Base-by-base conservation (phyloP, 495 filamentous ascomycete species). In the Glonium stellatum region DNA sequence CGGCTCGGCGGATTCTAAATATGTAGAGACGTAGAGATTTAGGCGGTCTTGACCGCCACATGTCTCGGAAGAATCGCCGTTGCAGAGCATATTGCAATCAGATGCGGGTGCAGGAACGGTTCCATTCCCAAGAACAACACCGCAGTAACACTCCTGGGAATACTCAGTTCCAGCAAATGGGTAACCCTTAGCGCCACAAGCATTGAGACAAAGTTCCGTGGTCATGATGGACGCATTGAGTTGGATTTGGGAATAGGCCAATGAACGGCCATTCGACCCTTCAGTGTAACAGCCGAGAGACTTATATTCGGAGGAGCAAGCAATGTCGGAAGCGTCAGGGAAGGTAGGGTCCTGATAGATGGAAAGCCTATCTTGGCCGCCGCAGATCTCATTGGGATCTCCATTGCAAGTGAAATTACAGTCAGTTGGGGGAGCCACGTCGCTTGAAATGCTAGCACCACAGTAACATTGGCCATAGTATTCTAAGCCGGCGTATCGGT, bases 211-310 rank as follows among this genome's bases (percentile, higher is more conserved):
- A 41, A 60, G 66, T 58, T 78, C 69, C 1, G 71, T 76, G 23
- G 78, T 78, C 67, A 81, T 36, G 31, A 61, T 68, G 4, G 67
- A 37, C 4, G 59, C 39, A 57, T 67, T 62, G 35, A 82, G 55
- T 47, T 71, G 63, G 47, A 25, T 59, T 36, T 64, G 61, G 2
- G 61, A 64, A 66, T 77, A 80, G 1, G 72, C 72, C 25, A 85
- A 70, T 0, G 82, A 76, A 21, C 76, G 78, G 37, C 79, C 79
- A 36, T 47, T 60, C 0, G 75, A 71, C 55, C 80, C 75, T 54
- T 84, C 82, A 27, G 78, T 79, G 64, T 77, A 83, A 65, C 82
- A 85, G 53, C 82, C 82, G n/a, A 82, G 63, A 36, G 72, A 63
- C 34, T 63, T 58, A 63, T 80, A 82, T 64, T 81, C 77, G 25